Conservation (phyloP, 441 rosid species). For the Mallotus repandus region DNA sequence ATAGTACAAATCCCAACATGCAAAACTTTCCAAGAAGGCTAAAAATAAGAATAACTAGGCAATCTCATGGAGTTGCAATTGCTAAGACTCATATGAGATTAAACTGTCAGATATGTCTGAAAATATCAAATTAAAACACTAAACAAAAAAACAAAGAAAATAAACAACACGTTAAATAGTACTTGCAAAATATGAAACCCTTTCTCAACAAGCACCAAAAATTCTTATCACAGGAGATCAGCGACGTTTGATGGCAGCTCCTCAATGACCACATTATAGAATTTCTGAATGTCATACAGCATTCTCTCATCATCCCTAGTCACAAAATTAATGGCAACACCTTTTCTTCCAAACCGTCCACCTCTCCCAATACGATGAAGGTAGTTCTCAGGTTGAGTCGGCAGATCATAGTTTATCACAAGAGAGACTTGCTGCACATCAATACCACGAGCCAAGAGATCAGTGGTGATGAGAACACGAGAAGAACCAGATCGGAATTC, state of each 20-base stretch:
- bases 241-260: conserved; percentile 75
- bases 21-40: conserved; percentile 28
- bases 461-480: conserved; percentile 74
- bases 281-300: conserved; percentile 79
- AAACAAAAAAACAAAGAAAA: conserved; percentile 4
- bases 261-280: conserved; percentile 64
- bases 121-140: conserved; percentile 29
- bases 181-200: conserved; percentile 33
- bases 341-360: conserved; percentile 76
- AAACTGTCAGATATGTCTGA: conserved; percentile 41
- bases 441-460: conserved; percentile 76
- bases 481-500: conserved; percentile 81
- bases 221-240: conserved; percentile 56
- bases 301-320: conserved; percentile 70
- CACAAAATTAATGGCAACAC: conserved; percentile 75
- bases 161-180: conserved; percentile 21
- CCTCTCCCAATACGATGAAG: conserved; percentile 81
- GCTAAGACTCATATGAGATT: conserved; percentile 32
- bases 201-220: conserved; percentile 28
- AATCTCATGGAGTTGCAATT: conserved; percentile 24
- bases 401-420: conserved; percentile 72
- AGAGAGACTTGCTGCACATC: conserved; percentile 86
- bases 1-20: conserved; percentile 27
- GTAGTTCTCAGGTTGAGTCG: conserved; percentile 81
- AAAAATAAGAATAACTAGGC: conserved; percentile 19